These are phyloP conservation scores for Beverwykella pulmonaria DNA, from an alignment of 495 filamentous ascomycete genomes.

Conservation along the genomic window DNA sequence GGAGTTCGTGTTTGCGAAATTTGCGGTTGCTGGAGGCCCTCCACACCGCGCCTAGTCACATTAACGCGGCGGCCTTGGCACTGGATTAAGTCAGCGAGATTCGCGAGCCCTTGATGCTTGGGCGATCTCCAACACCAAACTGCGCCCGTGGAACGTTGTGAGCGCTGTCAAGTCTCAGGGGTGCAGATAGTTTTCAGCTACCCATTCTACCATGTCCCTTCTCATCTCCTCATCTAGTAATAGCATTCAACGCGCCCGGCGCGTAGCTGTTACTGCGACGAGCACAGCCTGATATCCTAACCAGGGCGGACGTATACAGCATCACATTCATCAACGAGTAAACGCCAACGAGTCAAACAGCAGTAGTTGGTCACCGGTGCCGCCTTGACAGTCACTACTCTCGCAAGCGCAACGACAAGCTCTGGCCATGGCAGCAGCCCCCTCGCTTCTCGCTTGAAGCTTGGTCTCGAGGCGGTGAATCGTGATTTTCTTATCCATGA, in stretches of 20 bases:
- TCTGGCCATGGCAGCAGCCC: conserved; percentile 2
- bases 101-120: neutral
- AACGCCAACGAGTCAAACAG: too few species aligned
- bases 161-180: neutral
- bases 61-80: too few species aligned
- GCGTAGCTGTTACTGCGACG: too few species aligned
- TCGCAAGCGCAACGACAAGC: neutral
- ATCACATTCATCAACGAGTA: neutral
- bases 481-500: neutral
- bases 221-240: neutral
- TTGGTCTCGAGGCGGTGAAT: neutral
- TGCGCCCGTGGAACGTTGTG: neutral
- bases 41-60: too few species aligned
- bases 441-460: conserved; percentile 12
- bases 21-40: neutral
- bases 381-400: neutral
- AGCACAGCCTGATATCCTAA: neutral
- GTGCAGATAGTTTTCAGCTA: neutral
- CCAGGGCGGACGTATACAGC: neutral
- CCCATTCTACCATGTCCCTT: neutral
- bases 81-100: too few species aligned
- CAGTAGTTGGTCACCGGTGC: neutral
- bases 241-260: too few species aligned
- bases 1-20: neutral
- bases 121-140: neutral